Conservation (phyloP, 495 filamentous ascomycete genomes). For the Penicillium coffeae region DNA sequence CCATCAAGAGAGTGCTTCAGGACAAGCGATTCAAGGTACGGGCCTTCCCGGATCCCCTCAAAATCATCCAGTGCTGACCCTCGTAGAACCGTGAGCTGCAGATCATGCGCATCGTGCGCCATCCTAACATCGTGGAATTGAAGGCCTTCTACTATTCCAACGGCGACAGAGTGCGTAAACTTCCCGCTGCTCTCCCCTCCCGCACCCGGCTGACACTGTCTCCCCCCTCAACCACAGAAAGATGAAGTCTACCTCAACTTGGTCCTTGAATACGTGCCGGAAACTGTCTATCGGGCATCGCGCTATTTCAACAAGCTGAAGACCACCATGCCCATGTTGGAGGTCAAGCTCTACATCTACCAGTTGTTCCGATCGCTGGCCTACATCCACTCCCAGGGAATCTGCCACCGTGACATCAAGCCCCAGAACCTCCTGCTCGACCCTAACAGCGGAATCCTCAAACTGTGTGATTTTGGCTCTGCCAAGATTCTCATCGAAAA, state of each 20-base stretch:
- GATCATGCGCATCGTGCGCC: conserved; percentile 98
- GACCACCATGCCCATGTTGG: conserved; percentile 97
- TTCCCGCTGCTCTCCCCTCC: conserved; percentile 1
- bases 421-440: conserved; percentile 96
- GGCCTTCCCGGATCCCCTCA: conserved; percentile 2
- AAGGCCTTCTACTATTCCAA: conserved; percentile 99
- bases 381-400: conserved; percentile 99
- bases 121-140: conserved; percentile 97
- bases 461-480: conserved; percentile 98
- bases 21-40: conserved; percentile 98
- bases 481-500: conserved; percentile 99
- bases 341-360: conserved; percentile 99
- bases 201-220: conserved; percentile 15
- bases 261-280: conserved; percentile 95
- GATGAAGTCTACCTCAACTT: conserved; percentile 99
- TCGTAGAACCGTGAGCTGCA: conserved; percentile 96
- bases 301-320: conserved; percentile 99
- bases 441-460: conserved; percentile 82
- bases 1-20: conserved; percentile 96
- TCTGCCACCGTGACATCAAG: conserved; percentile 99
- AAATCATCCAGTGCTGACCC: not conserved
- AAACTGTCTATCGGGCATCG: conserved; percentile 98
- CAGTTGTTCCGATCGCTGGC: conserved; percentile 97
- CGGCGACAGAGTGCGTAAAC: conserved; percentile 81
- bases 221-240: conserved; percentile 55